phyloP scores from a whole-genome alignment of 2,329 filamentous ascomycete species.

The Zasmidium cellare region DNA sequence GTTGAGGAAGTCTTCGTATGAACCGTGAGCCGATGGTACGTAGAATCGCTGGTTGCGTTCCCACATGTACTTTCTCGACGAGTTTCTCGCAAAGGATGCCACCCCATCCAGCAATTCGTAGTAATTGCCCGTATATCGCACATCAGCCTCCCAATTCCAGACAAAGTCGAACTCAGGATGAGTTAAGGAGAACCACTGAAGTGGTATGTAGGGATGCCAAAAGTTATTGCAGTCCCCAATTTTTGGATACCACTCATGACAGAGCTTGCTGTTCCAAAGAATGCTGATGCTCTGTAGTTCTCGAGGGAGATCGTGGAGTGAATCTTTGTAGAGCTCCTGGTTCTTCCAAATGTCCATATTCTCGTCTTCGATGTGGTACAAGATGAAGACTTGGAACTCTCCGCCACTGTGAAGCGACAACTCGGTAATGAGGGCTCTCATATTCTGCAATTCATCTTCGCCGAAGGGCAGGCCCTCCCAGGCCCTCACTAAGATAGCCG shows the following conservation, averaged over 20 bases:
- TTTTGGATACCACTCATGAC: constrained; percentile 50
- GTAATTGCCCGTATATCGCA: constrained; percentile 75
- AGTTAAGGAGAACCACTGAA: constrained; percentile 73
- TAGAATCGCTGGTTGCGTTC: constrained; percentile 60
- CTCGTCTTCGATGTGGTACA: constrained; percentile 54
- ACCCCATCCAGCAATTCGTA: constrained; percentile 75
- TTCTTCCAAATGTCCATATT: constrained; percentile 61
- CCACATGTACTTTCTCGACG: constrained; percentile 60
- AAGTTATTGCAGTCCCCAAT: constrained; percentile 51
- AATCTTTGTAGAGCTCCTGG: constrained; percentile 57
- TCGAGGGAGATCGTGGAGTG: constrained; percentile 64
- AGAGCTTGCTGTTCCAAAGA: constrained; percentile 67
- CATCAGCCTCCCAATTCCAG: constrained; percentile 86
- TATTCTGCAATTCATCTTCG: constrained; percentile 47
- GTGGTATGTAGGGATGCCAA: constrained; percentile 66
- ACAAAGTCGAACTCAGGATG: constrained; percentile 78
- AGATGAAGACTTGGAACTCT: constrained; percentile 51
- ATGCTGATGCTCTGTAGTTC: constrained; percentile 72
- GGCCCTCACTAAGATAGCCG: constrained; percentile 47
- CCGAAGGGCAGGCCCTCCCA: constrained; percentile 51
- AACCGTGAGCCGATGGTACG: constrained; percentile 53
- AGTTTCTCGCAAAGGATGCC: constrained; percentile 52
- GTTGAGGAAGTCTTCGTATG: constrained; percentile 48
- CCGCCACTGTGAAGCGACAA: constrained; percentile 48
- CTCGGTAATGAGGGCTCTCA: constrained; percentile 49